A percentile compares a stretch with the other conserved stretches of the same genome.
Conservation (phyloP, 139 green algal genomes). For the Asterochloris sp. region DNA sequence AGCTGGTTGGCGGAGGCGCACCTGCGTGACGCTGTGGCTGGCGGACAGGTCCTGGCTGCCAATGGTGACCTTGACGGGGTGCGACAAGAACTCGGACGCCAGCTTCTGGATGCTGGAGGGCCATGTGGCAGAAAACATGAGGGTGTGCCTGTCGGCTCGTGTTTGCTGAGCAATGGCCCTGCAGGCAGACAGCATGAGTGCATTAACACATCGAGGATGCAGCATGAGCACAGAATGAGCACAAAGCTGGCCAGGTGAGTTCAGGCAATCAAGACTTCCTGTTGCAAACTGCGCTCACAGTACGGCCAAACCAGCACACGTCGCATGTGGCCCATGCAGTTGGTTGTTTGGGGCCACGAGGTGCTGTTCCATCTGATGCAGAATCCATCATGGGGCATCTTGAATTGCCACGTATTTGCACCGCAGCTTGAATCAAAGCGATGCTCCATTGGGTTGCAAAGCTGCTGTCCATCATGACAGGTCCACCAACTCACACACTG, state of each 20-base stretch:
- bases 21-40: conserved; percentile 81
- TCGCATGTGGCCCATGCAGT: too few relatives aligned
- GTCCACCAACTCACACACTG: conserved; percentile 16
- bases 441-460: neutral
- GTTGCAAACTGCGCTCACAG: neutral
- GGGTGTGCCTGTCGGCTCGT: conserved; percentile 84
- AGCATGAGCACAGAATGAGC: neutral
- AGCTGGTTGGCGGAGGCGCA: neutral
- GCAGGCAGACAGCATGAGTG: neutral
- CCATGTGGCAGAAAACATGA: conserved; percentile 98
- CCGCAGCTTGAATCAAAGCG: neutral
- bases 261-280: neutral
- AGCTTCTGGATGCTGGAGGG: conserved; percentile 83
- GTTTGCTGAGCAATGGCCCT: conserved; percentile 33
- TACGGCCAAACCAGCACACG: too few relatives aligned
- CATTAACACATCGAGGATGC: too few relatives aligned
- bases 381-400: too few relatives aligned
- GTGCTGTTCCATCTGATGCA: too few relatives aligned
- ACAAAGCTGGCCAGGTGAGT: neutral
- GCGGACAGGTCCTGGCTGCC: conserved; percentile 84
- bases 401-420: too few relatives aligned
- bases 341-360: too few relatives aligned
- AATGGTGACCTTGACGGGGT: conserved; percentile 72
- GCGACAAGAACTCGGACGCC: conserved; percentile 71
- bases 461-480: neutral